Percentiles rank a stretch among this genome's conserved stretches.
Conservation (phyloP, 208 protist genomes). For the Strigomonas galati region DNA sequence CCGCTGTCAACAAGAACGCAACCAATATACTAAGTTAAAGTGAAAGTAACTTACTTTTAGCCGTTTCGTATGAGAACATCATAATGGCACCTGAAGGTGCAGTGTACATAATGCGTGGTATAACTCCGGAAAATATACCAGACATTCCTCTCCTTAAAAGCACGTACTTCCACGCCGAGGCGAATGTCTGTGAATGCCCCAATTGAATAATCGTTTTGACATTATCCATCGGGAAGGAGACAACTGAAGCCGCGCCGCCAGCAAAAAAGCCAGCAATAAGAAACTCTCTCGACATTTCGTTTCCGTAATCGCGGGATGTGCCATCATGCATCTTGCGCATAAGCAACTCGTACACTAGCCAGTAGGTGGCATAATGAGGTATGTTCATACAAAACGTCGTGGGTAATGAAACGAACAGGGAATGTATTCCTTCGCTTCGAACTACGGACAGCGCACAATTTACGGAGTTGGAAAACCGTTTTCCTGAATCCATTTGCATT, state of each 20-base stretch:
- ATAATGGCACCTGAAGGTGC: conserved; percentile 89
- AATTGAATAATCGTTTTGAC: conserved; percentile 91
- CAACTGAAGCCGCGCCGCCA: conserved; percentile 72
- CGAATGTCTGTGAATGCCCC: conserved; percentile 22
- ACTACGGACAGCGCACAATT: conserved; percentile 47
- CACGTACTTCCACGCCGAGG: conserved; percentile 22
- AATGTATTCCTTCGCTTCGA: conserved; percentile 47
- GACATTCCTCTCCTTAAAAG: conserved; percentile 35
- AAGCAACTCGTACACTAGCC: conserved; percentile 88
- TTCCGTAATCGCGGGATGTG: conserved; percentile 34
- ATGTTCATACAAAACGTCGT: conserved; percentile 93
- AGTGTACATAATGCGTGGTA: conserved; percentile 84
- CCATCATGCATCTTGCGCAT: conserved; percentile 33
- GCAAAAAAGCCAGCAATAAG: conserved; percentile 78
- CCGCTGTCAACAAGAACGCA: too few relatives aligned
- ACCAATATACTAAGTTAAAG: too few relatives aligned
- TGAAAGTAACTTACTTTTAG: conserved; percentile 39
- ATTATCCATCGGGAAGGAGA: conserved; percentile 92
- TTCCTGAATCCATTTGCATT: conserved; percentile 84
- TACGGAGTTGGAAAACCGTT: conserved; percentile 45
- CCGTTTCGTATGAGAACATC: conserved; percentile 92
- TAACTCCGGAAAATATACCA: conserved; percentile 73
- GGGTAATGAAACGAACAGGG: conserved; percentile 84
- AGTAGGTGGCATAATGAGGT: conserved; percentile 90
- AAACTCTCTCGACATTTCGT: conserved; percentile 55